phyloP scores from a whole-genome alignment of 1,284 basidiomycete genomes.

The Melampsora americana region DNA sequence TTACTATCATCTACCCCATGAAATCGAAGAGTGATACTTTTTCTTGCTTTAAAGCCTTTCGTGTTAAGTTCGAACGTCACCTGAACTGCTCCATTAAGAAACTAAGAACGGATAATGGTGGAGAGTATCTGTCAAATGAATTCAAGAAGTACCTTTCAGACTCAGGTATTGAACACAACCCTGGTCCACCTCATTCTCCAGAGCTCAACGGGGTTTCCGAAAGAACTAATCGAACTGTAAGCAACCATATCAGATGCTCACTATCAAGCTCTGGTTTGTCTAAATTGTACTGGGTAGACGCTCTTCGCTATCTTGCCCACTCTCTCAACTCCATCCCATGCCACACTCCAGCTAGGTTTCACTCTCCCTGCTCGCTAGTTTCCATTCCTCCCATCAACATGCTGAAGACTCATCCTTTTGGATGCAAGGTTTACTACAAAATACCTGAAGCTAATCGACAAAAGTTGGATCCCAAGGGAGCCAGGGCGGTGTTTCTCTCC shows the following conservation, averaged over 20 bases:
- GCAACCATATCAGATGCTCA: too few species aligned
- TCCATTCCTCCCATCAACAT: neutral
- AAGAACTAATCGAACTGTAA: slow-evolving; percentile 49
- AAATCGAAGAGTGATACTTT: slow-evolving; percentile 21
- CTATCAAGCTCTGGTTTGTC: too few species aligned
- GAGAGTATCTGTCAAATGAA: slow-evolving; percentile 49
- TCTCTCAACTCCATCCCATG: slow-evolving; percentile 9
- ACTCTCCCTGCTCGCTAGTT: neutral
- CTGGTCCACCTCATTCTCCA: slow-evolving; percentile 55
- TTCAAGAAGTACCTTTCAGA: slow-evolving; percentile 50
- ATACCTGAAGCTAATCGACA: neutral
- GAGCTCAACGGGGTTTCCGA: slow-evolving; percentile 53
- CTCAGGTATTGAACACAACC: slow-evolving; percentile 52
- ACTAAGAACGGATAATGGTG: slow-evolving; percentile 53
- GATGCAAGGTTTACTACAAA: slow-evolving; percentile 1
- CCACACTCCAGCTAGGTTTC: neutral
- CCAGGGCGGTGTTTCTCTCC: neutral
- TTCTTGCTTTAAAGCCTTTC: slow-evolving; percentile 51
- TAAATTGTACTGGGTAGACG: too few species aligned
- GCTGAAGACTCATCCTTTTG: slow-evolving; percentile 13
- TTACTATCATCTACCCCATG: slow-evolving; percentile 10
- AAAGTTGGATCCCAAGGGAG: neutral
- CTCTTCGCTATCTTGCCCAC: too few species aligned
- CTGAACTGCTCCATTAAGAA: slow-evolving; percentile 52
- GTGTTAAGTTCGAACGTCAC: slow-evolving; percentile 49